Percentiles rank a stretch among this genome's conserved stretches.
phyloP scores from a whole-genome alignment of 345 rosid species.

The Trapa bicornis region DNA sequence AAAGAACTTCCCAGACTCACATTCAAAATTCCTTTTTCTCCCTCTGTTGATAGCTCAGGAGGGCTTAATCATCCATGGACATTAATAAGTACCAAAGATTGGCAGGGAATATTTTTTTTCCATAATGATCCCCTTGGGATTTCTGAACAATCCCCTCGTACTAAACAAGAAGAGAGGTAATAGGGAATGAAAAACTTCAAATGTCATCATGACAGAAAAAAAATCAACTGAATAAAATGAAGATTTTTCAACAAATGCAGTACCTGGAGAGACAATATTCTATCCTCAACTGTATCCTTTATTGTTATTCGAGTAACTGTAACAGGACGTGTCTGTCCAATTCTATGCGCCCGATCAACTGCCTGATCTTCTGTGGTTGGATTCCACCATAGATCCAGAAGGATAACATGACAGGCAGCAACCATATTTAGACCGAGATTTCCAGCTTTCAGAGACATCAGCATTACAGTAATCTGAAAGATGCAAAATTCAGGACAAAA shows the following conservation, averaged over 20 bases:
- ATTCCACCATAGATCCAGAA: conserved; percentile 99
- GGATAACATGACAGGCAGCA: conserved; percentile 89
- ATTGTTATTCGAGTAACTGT: conserved; percentile 82
- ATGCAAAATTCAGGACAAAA: conserved; percentile 5
- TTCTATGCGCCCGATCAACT: conserved; percentile 92
- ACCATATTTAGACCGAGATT: conserved; percentile 96
- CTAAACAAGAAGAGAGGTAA: neutral
- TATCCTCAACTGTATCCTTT: conserved; percentile 77
- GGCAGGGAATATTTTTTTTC: neutral
- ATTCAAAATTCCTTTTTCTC: neutral
- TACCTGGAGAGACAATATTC: conserved; percentile 87
- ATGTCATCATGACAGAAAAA: too few species aligned
- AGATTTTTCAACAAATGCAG: conserved; percentile 3
- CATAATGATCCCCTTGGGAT: neutral
- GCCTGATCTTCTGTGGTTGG: conserved; percentile 98
- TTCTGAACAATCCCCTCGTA: neutral
- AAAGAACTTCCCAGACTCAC: neutral
- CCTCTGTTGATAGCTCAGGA: neutral
- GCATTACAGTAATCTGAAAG: conserved; percentile 66
- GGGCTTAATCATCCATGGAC: neutral
- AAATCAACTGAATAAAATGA: neutral
- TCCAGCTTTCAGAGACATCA: conserved; percentile 96
- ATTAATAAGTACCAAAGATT: neutral
- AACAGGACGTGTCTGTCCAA: conserved; percentile 94
- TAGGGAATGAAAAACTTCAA: neutral